Evolutionary conservation across 139 green algal species (phyloP), one percentile per base, ranked within the genome.

Genomic region (Chlamydomonas sphaeroides): DNA sequence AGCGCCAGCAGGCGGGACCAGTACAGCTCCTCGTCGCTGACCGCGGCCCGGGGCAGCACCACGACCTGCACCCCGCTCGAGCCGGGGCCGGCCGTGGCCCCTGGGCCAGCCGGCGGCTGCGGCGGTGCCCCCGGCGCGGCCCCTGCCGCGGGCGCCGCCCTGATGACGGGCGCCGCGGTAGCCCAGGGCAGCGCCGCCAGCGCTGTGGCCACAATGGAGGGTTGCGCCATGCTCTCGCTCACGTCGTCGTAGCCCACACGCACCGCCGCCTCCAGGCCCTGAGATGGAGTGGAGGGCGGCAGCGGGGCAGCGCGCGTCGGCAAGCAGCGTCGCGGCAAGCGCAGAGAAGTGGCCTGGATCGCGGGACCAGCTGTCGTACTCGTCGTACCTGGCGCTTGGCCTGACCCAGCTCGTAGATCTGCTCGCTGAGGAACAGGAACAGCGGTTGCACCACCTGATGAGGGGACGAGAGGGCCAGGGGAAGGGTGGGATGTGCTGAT

Each of bases 201-300:
- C 36, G 80, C 71, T 33, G 56, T 38, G 23, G 75, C 28, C 25
- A 90, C 79, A 14, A 84, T 70, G 18, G 38, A 1, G 18, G 80
- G 86, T 42, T 84, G 84, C 36, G 72, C 84, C 72, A 97, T 92
- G 76, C 73, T 89, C 84, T 98, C 94, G 73, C 96, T 95, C 28
- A 92, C 83, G 71, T 98, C 94, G 71, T 95, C 92, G 74, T 97
- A 97, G 32, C 91, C 91, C 49, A 94, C 82, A 65, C 94, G 85
- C 17, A 81, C 71, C 21, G 86, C 84, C 4, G 89, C 84, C 53
- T 96, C 92, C 28, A 89, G 71, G 5, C 70, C 86, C 78, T n/a
- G n/a, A n/a, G n/a, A n/a, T n/a, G n/a, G n/a, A n/a, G n/a, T n/a
- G n/a, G n/a, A n/a, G n/a, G n/a, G n/a, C n/a, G n/a, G n/a, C n/a